Percentiles rank a stretch among this genome's conserved stretches.
Conservation (phyloP, 2,329 filamentous ascomycete genomes). For the Kalaharituber pfeilii region DNA sequence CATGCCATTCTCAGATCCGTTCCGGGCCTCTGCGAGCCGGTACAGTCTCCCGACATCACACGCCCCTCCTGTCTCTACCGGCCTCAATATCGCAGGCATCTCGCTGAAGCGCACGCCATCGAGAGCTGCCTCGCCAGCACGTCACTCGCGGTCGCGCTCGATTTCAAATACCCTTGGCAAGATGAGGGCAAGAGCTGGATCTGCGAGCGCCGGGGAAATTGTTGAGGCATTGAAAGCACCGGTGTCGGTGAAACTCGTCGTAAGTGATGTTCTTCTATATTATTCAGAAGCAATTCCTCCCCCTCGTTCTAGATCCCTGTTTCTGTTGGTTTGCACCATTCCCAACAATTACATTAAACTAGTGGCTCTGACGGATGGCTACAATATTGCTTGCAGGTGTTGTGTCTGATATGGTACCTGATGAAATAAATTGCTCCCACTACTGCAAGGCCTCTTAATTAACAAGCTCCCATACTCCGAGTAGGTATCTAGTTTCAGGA, state of each 20-base stretch:
- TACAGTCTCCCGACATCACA: neutral
- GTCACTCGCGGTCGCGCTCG: constrained; percentile 3
- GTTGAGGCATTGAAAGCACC: constrained; percentile 81
- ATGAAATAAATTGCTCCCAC: neutral
- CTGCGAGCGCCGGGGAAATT: constrained; percentile 13
- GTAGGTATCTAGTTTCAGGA: constrained; percentile 80
- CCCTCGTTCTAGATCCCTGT: constrained; percentile 1
- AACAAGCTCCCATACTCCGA: neutral
- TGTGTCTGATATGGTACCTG: constrained; percentile 19
- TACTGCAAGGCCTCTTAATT: too few relatives aligned
- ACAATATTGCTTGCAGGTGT: constrained; percentile 8
- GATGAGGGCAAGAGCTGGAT: constrained; percentile 16
- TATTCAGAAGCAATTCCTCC: constrained; percentile 13
- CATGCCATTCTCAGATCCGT: neutral
- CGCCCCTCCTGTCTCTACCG: neutral
- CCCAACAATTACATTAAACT: constrained; percentile 5
- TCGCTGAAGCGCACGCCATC: neutral
- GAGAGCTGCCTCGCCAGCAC: neutral
- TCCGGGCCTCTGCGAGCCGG: neutral
- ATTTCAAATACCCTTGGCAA: constrained; percentile 14
- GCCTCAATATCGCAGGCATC: neutral
- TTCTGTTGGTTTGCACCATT: constrained; percentile 15
- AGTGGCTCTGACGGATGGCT: constrained; percentile 22
- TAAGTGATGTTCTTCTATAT: constrained; percentile 32
- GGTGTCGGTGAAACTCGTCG: constrained; percentile 71